Base-by-base conservation (phyloP, 108 stramenopile genomes). In the Pseudonitzschia delicatissima region DNA sequence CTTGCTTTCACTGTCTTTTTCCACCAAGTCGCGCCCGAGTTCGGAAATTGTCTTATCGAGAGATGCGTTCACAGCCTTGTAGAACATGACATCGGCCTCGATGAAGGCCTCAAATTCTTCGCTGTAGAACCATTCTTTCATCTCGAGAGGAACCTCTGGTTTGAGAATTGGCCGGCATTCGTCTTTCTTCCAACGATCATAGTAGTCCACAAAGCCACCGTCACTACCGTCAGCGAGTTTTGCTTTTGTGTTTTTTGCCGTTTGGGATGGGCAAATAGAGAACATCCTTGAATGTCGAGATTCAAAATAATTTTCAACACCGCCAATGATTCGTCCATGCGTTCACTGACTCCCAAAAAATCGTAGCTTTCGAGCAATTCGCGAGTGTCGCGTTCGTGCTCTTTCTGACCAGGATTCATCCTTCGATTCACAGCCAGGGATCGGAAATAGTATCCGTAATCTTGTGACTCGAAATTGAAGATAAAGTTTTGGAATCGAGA, bases 241-340 rank as follows among this genome's bases (percentile, higher is more conserved):
- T n/a, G 42, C n/a, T 44, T 44, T 44, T 6, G 17, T n/a, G n/a
- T n/a, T n/a, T n/a, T n/a, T 23, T 51, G 5, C 21, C 50, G 12
- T 51, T 63, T 31, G 63, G 60, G 9, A 50, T 45, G 28, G 67
- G 23, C 23, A 83, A 18, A 50, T 79, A 77, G 62, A 84, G 35
- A 34, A 84, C 32, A 34, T 84, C 80, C 42, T 63, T 34, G 5
- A 15, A 70, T 63, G 21, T 80, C 57, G 26, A 81, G 20, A 34
- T 67, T 68, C 59, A 78, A 69, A 21, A 84, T 44, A 20, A 81
- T 36, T 26, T 76, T 62, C 50, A 84, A 57, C 20, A 64, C 77
- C 2, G 79, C 80, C 40, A 81, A 15, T 7, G 73, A 76, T 64
- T 84, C 83, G 17, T 84, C 71, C 20, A 81, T 60, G 2, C 83